Conservation (phyloP, 2,329 filamentous ascomycete genomes). For the Simplicillium sp. region DNA sequence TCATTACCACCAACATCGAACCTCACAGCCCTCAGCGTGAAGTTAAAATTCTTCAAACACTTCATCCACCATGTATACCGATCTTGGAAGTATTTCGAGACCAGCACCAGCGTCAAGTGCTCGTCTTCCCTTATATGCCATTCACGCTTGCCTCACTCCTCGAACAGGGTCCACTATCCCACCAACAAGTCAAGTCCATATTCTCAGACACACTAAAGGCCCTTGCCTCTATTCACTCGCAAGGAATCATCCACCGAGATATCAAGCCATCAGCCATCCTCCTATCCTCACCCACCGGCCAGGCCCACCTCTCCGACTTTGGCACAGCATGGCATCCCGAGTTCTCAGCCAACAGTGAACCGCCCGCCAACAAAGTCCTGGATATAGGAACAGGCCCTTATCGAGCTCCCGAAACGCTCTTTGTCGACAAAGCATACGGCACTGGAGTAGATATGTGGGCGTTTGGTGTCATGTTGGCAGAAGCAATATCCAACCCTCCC, state of each 20-base stretch:
- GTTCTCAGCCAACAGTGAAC: slow-evolving; percentile 51
- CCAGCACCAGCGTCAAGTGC: slow-evolving; percentile 59
- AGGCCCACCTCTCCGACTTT: slow-evolving; percentile 81
- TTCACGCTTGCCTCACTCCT: slow-evolving; percentile 64
- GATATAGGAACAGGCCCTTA: slow-evolving; percentile 93
- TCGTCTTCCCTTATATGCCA: slow-evolving; percentile 79
- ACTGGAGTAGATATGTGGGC: slow-evolving; percentile 80
- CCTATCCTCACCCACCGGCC: slow-evolving; percentile 55
- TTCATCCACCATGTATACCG: slow-evolving; percentile 50
- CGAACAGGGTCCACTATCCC: slow-evolving; percentile 27
- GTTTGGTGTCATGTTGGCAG: slow-evolving; percentile 73
- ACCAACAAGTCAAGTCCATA: slow-evolving; percentile 26
- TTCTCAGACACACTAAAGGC: slow-evolving; percentile 62
- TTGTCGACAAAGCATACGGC: slow-evolving; percentile 69
- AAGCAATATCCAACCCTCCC: slow-evolving; percentile 49
- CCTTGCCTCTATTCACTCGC: slow-evolving; percentile 59
- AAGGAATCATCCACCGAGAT: slow-evolving; percentile 83
- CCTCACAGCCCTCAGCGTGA: slow-evolving; percentile 81
- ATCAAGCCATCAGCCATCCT: slow-evolving; percentile 89
- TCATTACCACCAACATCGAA: slow-evolving; percentile 60
- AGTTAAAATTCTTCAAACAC: slow-evolving; percentile 57
- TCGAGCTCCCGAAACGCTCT: slow-evolving; percentile 80
- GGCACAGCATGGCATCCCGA: slow-evolving; percentile 77
- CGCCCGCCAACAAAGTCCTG: slow-evolving; percentile 64
- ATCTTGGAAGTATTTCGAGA: slow-evolving; percentile 68